These are phyloP conservation scores for Cinnamomum chago DNA, from an alignment of 164 flowering plant genomes.

Conservation along the genomic window DNA sequence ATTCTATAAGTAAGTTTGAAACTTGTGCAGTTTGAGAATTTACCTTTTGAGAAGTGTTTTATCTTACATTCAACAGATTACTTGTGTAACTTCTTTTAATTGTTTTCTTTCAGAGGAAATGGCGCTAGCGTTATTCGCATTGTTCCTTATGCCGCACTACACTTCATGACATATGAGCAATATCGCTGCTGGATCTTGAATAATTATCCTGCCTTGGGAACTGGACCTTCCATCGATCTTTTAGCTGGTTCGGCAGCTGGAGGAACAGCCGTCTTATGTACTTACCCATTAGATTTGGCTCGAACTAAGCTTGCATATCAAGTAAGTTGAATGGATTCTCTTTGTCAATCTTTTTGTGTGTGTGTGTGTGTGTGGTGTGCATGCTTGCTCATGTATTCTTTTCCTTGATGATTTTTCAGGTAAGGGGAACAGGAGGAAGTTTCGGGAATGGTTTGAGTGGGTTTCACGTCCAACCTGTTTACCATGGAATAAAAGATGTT, in stretches of 20 bases:
- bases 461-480: conserved; percentile 40
- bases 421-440: conserved; percentile 36
- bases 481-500: conserved; percentile 74
- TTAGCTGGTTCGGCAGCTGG: conserved; percentile 96
- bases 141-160: conserved; percentile 94
- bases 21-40: not conserved
- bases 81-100: conserved; percentile 1
- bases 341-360: not conserved
- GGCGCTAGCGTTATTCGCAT: conserved; percentile 95
- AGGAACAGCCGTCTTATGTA: conserved; percentile 94
- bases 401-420: conserved; percentile 26
- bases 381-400: not conserved
- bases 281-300: conserved; percentile 91
- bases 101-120: conserved; percentile 60
- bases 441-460: conserved; percentile 24
- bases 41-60: not conserved
- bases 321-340: conserved; percentile 29
- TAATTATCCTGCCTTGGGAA: conserved; percentile 66
- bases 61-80: conserved; percentile 1
- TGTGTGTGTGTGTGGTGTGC: not conserved
- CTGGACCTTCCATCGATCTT: conserved; percentile 87
- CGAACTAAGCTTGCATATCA: conserved; percentile 97
- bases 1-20: conserved; percentile 64
- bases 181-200: conserved; percentile 76
- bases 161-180: conserved; percentile 94